Evolutionary conservation across 2,329 filamentous ascomycete genomes (phyloP), one percentile per base, ranked within the genome.

Genomic region (Tricladium varicosporioides): DNA sequence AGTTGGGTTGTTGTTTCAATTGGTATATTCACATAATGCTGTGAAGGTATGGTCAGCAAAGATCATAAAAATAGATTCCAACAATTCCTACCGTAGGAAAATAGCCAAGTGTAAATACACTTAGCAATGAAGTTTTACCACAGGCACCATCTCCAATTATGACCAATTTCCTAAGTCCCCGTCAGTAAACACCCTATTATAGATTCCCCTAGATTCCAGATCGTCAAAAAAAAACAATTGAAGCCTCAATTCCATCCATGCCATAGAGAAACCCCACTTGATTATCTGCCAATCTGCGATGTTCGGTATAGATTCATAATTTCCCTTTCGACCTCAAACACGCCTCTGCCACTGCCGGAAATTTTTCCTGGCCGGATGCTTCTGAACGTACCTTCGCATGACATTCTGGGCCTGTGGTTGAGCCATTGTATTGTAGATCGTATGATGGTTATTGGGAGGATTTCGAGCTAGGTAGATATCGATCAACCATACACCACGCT

Each of bases 81-180:
- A 33, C 32, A 51, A 46, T 31, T 9, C 91, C 78, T 80, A 97
- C 93, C 70, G 92, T 96, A 68, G 94, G 94, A 70, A 97, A 99
- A 76, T 97, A 97, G 57, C 94, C 94, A 54, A 99, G 81, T 36
- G 94, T 99, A 75, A 99, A 99, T 66, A 99, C 94, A 73, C 92
- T 97, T 65, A 99, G 80, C 69, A 99, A 78, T 85, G 91, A 96
- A 52, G 94, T 99, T 80, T 99, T 99, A 69, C 94, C 94, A 76
- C 94, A 99, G 66, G 94, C 94, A 79, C 94, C 94, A 71, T 97
- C 92, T 60, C 92, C 92, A 69, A 97, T 96, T 67, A 97, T 97
- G 69, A 97, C 92, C 71, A 97, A 81, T 78, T 97, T 97, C 80
- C 92, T 96, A 71, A 15, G 51, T 1, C 32, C 27, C 0, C 14